These are phyloP conservation scores for Tylopilus subfusipes DNA, from an alignment of 768 basidiomycete species.

Conservation along the genomic window DNA sequence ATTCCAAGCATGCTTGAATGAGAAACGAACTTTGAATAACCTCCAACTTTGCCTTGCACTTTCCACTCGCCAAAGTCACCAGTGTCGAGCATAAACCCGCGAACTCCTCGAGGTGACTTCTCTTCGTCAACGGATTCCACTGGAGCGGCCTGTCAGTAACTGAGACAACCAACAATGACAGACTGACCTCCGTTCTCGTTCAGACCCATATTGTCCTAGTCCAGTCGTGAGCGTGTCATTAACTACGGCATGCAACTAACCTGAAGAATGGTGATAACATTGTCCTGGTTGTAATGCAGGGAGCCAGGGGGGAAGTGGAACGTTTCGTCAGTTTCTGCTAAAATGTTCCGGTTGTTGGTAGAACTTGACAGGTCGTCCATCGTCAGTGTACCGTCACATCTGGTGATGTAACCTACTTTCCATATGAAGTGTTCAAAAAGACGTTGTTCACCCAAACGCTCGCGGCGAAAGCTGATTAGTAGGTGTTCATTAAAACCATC, in stretches of 20 bases:
- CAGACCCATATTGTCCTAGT: slow-evolving; percentile 76
- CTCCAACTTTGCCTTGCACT: slow-evolving; percentile 75
- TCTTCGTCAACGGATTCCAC: slow-evolving; percentile 49
- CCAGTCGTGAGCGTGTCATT: neutral
- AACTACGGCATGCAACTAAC: slow-evolving; percentile 33
- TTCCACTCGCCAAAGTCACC: slow-evolving; percentile 65
- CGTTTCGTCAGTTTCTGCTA: slow-evolving; percentile 65
- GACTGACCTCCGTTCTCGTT: slow-evolving; percentile 55
- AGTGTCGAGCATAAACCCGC: slow-evolving; percentile 66
- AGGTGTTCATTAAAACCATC: neutral
- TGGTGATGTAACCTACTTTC: slow-evolving; percentile 49
- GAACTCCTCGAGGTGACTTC: slow-evolving; percentile 74
- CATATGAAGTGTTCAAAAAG: slow-evolving; percentile 70
- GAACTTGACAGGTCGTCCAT: slow-evolving; percentile 37
- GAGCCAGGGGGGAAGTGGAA: slow-evolving; percentile 61
- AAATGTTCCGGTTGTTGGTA: slow-evolving; percentile 56
- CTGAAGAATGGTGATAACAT: slow-evolving; percentile 76
- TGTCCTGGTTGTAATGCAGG: slow-evolving; percentile 51
- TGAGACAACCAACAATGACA: neutral
- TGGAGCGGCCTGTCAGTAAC: slow-evolving; percentile 3
- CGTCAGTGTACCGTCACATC: neutral
- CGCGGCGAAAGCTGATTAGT: slow-evolving; percentile 61
- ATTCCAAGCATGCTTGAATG: neutral
- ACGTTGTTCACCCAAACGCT: slow-evolving; percentile 76
- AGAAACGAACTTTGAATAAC: slow-evolving; percentile 53